Percentiles rank a stretch among this genome's conserved stretches.
phyloP scores from a whole-genome alignment of 306 rosid genomes.

The Citrullus colocynthis region DNA sequence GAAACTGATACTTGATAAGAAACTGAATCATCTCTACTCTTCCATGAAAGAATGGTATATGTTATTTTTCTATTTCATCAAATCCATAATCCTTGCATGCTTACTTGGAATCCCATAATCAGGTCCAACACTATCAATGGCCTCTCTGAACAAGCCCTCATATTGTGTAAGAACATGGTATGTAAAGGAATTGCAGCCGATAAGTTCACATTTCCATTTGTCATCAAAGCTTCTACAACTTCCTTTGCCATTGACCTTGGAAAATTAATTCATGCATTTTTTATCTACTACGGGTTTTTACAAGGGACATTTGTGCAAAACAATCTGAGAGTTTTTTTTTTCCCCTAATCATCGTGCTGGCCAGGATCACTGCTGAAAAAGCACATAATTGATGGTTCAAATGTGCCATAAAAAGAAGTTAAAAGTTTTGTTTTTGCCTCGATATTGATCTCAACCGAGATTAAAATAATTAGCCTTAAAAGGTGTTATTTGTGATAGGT shows the following conservation, averaged over 20 bases:
- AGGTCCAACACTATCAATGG: constrained; percentile 27
- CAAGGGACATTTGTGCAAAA: constrained; percentile 44
- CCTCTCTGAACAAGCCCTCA: constrained; percentile 26
- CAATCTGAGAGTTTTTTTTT: constrained; percentile 35
- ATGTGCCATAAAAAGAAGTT: too few species aligned
- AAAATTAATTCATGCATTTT: constrained; percentile 24
- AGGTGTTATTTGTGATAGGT: too few species aligned
- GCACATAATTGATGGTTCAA: too few species aligned
- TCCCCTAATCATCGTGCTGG: too few species aligned
- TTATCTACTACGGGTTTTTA: constrained; percentile 34
- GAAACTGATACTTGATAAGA: constrained; percentile 22
- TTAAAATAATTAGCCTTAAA: too few species aligned
- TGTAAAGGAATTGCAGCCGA: constrained; percentile 33
- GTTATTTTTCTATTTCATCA: constrained; percentile 40
- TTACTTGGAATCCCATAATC: constrained; percentile 64
- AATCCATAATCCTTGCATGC: constrained; percentile 26
- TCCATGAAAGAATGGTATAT: constrained; percentile 29
- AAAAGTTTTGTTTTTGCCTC: too few species aligned
- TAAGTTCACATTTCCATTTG: constrained; percentile 63
- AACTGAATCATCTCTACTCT: constrained; percentile 34
- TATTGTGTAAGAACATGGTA: constrained; percentile 31
- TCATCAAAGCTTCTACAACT: constrained; percentile 36
- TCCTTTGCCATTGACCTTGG: constrained; percentile 24
- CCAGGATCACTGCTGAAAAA: too few species aligned
- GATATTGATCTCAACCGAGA: too few species aligned